These are phyloP conservation scores for Cryptomeria japonica DNA, from an alignment of 75 land plant species.

Conservation along the genomic window DNA sequence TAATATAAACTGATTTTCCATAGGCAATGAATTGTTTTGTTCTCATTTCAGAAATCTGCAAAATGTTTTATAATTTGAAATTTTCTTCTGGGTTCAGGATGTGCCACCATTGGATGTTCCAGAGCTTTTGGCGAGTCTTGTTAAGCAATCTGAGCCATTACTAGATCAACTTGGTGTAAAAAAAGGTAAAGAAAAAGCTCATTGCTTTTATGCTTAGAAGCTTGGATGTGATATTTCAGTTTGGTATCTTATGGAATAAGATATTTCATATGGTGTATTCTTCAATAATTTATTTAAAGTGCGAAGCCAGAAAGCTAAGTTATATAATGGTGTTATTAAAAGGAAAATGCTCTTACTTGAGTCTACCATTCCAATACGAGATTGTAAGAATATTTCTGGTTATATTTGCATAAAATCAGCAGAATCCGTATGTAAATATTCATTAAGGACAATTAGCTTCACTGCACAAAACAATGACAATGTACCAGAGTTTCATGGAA, in stretches of 20 bases:
- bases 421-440: neutral
- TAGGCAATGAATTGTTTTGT: neutral
- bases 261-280: neutral
- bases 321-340: no score
- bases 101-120: constrained; percentile 90
- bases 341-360: neutral
- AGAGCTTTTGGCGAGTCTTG: constrained; percentile 80
- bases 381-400: neutral
- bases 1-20: neutral
- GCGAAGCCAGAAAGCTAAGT: neutral
- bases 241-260: neutral
- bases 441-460: no score
- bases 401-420: neutral
- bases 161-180: constrained; percentile 86
- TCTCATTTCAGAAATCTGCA: neutral
- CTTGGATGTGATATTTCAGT: neutral
- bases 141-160: constrained; percentile 82
- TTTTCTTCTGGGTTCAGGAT: constrained; percentile 42
- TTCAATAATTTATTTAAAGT: neutral
- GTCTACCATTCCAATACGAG: neutral
- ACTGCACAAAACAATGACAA: no score
- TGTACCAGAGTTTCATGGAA: no score
- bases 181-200: constrained; percentile 44
- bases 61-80: neutral
- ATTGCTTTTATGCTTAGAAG: neutral